These are phyloP conservation scores for Aspergillus ibericus DNA, from an alignment of 2,329 filamentous ascomycete species.

Conservation along the genomic window DNA sequence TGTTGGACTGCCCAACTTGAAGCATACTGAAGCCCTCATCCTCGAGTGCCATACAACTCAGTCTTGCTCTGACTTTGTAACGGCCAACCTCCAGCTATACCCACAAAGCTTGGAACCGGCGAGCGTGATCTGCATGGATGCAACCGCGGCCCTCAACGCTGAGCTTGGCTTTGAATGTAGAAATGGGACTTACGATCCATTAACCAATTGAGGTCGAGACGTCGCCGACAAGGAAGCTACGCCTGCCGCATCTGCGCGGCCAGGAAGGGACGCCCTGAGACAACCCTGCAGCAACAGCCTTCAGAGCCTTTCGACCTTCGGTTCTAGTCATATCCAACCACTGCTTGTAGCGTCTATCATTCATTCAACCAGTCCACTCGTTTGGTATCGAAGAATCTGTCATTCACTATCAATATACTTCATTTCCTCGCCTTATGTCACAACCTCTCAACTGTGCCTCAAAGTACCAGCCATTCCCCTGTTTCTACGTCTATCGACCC, in stretches of 20 bases:
- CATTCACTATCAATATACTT: not conserved
- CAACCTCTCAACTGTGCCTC: not conserved
- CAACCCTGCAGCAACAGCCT: no score
- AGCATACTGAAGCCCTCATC: slow-evolving; percentile 45
- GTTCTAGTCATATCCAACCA: not conserved
- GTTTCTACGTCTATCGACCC: slow-evolving; percentile 42
- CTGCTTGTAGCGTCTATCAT: not conserved
- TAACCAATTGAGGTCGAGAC: not conserved
- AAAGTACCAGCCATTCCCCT: slow-evolving; percentile 29
- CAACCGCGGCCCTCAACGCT: slow-evolving; percentile 34
- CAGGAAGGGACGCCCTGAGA: not conserved
- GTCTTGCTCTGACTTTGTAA: slow-evolving; percentile 40
- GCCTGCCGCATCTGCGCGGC: not conserved
- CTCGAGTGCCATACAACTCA: slow-evolving; percentile 44
- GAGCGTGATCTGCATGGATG: slow-evolving; percentile 39
- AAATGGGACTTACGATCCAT: slow-evolving; percentile 34
- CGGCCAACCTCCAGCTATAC: slow-evolving; percentile 34
- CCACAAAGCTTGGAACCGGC: slow-evolving; percentile 31
- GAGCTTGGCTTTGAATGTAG: slow-evolving; percentile 36
- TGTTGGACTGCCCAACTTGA: slow-evolving; percentile 37
- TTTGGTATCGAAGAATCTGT: not conserved
- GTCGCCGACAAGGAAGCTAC: not conserved
- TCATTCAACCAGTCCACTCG: not conserved
- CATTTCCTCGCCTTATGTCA: not conserved
- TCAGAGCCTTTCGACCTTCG: not conserved